Conservation (phyloP, 2,329 filamentous ascomycete species). For the Trichoderma sp. region DNA sequence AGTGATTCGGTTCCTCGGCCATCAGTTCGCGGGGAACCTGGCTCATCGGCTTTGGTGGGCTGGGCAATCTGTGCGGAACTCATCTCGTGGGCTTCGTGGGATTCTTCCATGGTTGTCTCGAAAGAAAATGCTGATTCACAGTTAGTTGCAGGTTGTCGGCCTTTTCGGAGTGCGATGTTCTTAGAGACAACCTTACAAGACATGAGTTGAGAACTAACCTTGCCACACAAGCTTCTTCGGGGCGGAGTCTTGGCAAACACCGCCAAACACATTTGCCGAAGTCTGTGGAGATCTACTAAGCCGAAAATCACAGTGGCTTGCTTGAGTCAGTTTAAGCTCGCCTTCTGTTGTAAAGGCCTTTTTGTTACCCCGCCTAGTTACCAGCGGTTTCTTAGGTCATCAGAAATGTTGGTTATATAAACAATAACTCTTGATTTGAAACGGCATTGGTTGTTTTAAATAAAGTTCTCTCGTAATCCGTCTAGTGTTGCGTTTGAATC, state of each 20-base stretch:
- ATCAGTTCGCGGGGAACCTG: not conserved
- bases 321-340: not conserved
- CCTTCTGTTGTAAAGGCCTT: not conserved
- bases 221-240: not conserved
- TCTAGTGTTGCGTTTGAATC: not conserved
- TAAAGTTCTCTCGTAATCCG: not conserved
- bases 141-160: not conserved
- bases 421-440: not conserved
- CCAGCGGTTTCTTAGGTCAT: not conserved
- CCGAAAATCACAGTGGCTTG: not conserved
- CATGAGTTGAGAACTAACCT: not conserved
- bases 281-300: not conserved
- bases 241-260: conserved; percentile 5
- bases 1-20: not conserved
- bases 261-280: not conserved
- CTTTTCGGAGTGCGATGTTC: not conserved
- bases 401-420: not conserved
- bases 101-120: not conserved
- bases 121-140: not conserved
- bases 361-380: not conserved
- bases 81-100: not conserved
- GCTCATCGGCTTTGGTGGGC: not conserved
- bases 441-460: not conserved
- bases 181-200: not conserved
- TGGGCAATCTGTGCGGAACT: not conserved